These are phyloP conservation scores for Solanum okadae DNA, from an alignment of 257 asterid genomes.

Conservation along the genomic window DNA sequence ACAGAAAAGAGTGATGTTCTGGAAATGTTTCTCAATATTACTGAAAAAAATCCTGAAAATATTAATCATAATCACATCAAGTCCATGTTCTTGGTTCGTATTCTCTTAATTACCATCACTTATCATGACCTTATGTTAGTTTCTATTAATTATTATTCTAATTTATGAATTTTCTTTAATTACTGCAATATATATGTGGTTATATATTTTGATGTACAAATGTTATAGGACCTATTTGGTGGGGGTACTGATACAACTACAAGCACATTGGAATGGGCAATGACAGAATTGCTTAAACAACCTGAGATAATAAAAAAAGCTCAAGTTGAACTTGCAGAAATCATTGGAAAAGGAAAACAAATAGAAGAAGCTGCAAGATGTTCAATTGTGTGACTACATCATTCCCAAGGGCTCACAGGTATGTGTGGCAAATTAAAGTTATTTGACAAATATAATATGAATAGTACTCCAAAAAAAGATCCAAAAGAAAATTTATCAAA, in stretches of 20 bases:
- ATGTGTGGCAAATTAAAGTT: neutral
- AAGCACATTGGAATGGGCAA: too few species aligned
- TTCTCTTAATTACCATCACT: neutral
- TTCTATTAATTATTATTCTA: neutral
- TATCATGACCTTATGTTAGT: neutral
- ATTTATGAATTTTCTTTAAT: neutral
- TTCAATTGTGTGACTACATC: neutral
- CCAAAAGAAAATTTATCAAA: neutral
- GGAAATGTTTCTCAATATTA: neutral
- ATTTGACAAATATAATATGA: neutral
- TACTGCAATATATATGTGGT: neutral
- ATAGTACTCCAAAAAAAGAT: neutral
- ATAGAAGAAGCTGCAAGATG: conserved; percentile 5
- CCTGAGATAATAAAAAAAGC: too few species aligned
- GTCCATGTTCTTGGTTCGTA: neutral
- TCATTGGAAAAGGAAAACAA: conserved; percentile 4
- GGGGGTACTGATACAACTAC: too few species aligned
- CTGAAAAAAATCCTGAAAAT: neutral
- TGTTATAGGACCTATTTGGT: too few species aligned
- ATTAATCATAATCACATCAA: neutral
- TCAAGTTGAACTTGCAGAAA: too few species aligned
- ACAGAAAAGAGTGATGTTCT: neutral
- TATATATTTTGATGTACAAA: neutral
- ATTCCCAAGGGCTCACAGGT: conserved; percentile 6
- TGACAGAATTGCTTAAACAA: too few species aligned